These are phyloP conservation scores for Taiozyma sp. DNA, from an alignment of 1,139 yeast genomes.

Conservation along the genomic window DNA sequence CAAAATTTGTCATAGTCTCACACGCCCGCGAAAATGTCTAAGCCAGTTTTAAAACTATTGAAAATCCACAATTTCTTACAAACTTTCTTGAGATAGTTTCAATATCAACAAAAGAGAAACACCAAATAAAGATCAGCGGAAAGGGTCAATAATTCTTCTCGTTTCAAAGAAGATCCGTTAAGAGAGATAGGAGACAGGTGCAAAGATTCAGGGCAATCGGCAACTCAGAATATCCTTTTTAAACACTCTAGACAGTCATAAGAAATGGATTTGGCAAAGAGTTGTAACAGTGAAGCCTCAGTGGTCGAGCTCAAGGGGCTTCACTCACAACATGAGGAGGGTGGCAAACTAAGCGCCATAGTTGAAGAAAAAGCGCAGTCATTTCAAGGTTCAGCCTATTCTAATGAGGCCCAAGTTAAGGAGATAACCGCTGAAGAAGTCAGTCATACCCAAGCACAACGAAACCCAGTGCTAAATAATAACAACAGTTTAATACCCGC, in stretches of 20 bases:
- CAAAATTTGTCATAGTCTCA: too few species aligned
- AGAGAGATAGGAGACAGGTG: background rate
- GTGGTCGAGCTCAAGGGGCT: background rate
- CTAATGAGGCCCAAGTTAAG: background rate
- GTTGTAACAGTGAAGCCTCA: conserved; percentile 2
- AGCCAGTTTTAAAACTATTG: background rate
- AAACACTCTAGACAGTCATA: background rate
- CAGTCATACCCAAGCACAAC: background rate
- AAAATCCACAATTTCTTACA: background rate
- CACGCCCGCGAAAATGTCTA: background rate
- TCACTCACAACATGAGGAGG: background rate
- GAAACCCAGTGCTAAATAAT: conserved; percentile 3
- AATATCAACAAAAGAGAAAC: background rate
- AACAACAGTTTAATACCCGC: conserved; percentile 17
- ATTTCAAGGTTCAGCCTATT: background rate
- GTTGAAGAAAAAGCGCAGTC: background rate
- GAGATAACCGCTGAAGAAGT: background rate
- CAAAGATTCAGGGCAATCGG: background rate
- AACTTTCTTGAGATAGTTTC: background rate
- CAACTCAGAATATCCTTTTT: background rate
- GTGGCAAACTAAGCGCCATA: background rate
- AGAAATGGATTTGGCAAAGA: conserved; percentile 7
- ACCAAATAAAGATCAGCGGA: background rate
- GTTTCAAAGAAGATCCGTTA: background rate
- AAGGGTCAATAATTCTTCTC: background rate